Percentiles rank a stretch among this genome's conserved stretches.
phyloP scores from a whole-genome alignment of 768 basidiomycete genomes.

The Hygrocybe punicea region DNA sequence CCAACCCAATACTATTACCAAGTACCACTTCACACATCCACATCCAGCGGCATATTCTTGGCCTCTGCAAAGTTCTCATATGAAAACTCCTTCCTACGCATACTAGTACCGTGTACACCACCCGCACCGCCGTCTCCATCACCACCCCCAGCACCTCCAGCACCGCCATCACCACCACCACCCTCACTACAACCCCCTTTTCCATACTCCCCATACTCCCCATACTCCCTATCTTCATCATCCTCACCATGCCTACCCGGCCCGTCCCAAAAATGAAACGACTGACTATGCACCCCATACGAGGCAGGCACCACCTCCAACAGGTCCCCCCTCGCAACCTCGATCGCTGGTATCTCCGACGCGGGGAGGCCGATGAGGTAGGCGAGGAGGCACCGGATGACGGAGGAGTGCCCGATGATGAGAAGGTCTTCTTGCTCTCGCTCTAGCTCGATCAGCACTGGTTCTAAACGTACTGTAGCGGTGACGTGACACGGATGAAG shows the following conservation, averaged over 20 bases:
- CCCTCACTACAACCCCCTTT: slow-evolving; percentile 27
- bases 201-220: slow-evolving; percentile 24
- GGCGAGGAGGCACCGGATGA: slow-evolving; percentile 92
- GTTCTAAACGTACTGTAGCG: slow-evolving; percentile 92
- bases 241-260: slow-evolving; percentile 55
- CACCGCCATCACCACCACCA: slow-evolving; percentile 14
- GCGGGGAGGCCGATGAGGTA: slow-evolving; percentile 93
- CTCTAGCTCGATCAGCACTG: slow-evolving; percentile 89
- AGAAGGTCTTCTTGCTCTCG: slow-evolving; percentile 90
- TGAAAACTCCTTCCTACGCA: slow-evolving; percentile 49
- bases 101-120: no score
- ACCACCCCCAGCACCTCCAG: slow-evolving; percentile 45
- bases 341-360: slow-evolving; percentile 95
- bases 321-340: slow-evolving; percentile 94
- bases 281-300: slow-evolving; percentile 86
- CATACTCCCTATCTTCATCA: no score
- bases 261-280: slow-evolving; percentile 91
- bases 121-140: slow-evolving; percentile 31
- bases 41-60: slow-evolving; percentile 34
- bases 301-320: slow-evolving; percentile 88
- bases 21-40: no score
- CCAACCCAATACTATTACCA: no score
- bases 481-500: no score
- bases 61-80: slow-evolving; percentile 87
- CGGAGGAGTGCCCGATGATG: slow-evolving; percentile 95